Evolutionary conservation across 23 red algal genomes (phyloP), one percentile per base, ranked within the genome.

Genomic region (Cyanidioschyzon merolae): DNA sequence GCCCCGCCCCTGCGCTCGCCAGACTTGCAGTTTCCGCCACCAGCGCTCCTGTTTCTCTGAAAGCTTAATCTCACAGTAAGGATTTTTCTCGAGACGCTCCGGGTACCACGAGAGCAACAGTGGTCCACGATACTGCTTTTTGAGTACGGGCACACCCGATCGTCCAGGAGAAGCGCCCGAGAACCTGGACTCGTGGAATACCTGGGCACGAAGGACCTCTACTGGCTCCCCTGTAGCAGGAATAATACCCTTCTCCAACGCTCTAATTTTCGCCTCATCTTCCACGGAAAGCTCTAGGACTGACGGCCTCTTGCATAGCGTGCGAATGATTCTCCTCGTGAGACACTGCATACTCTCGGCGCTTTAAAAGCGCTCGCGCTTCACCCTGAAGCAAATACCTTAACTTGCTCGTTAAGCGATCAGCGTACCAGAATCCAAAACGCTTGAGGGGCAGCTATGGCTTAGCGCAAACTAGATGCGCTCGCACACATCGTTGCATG

Each of bases 21-120:
- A 71, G 29, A 71, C 30, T 7, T 25, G n/a, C 29, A 71, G 32
- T 27, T 71, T 71, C n/a, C 63, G 63, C 63, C 63, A 35, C 21
- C 21, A 71, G 63, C 63, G 63, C 63, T 71, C 63, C 29, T 71
- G 63, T 27, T 71, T 71, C 63, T 71, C 63, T 3, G 63, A 32
- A 7, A 71, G 21, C n/a, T 27, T 35, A 35, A 32, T 3, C 29
- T 35, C n/a, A 32, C 63, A 27, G 63, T 71, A 71, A 25, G 63
- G 63, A 71, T 71, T 71, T 7, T 25, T 35, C 30, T 71, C 63
- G 16, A 71, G 21, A 35, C 16, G 29, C 63, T 71, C 63, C 7
- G 63, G 63, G 30, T 71, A 71, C 63, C 63, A 71, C 29, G 63
- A 71, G n/a, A 35, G n/a, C 32, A 71, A 12, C 63, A 25, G 12